Evolutionary conservation across 495 filamentous ascomycete genomes (phyloP).

Genomic region (Glarea lozoyensis): DNA sequence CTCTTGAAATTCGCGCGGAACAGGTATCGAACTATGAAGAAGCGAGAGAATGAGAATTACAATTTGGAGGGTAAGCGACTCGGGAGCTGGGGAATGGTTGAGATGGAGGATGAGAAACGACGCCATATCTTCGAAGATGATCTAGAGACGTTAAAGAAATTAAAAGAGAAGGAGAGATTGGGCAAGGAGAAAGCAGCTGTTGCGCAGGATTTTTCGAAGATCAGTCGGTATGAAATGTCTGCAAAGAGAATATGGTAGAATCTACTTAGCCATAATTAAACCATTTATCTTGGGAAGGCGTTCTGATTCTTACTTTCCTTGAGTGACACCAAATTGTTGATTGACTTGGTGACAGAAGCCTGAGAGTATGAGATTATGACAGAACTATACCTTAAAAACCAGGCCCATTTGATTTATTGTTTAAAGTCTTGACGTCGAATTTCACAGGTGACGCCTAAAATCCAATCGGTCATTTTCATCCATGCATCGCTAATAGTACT

Average conservation of each 20-base stretch:
- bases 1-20: slow-evolving; percentile 65
- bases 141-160: slow-evolving; percentile 53
- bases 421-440: too few species aligned
- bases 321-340: too few species aligned
- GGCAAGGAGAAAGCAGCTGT: slow-evolving; percentile 47
- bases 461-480: too few species aligned
- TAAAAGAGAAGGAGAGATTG: slow-evolving; percentile 59
- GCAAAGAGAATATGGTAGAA: slow-evolving; percentile 84
- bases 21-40: slow-evolving; percentile 74
- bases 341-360: too few species aligned
- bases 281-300: too few species aligned
- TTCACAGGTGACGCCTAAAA: too few species aligned
- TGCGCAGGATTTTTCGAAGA: slow-evolving; percentile 51
- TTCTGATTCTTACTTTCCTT: too few species aligned
- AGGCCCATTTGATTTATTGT: too few species aligned
- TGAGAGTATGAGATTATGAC: too few species aligned
- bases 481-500: not conserved
- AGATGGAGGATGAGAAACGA: slow-evolving; percentile 80
- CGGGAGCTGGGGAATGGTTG: slow-evolving; percentile 76
- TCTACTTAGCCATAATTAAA: too few species aligned
- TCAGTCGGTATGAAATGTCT: slow-evolving; percentile 84
- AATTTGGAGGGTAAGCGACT: slow-evolving; percentile 63
- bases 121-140: slow-evolving; percentile 85
- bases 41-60: slow-evolving; percentile 48
- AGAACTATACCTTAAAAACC: too few species aligned